A percentile compares a stretch with the other conserved stretches of the same genome.
These are phyloP conservation scores for Lipomyces spencermartinsiae DNA, from an alignment of 805 yeast species.

Conservation along the genomic window DNA sequence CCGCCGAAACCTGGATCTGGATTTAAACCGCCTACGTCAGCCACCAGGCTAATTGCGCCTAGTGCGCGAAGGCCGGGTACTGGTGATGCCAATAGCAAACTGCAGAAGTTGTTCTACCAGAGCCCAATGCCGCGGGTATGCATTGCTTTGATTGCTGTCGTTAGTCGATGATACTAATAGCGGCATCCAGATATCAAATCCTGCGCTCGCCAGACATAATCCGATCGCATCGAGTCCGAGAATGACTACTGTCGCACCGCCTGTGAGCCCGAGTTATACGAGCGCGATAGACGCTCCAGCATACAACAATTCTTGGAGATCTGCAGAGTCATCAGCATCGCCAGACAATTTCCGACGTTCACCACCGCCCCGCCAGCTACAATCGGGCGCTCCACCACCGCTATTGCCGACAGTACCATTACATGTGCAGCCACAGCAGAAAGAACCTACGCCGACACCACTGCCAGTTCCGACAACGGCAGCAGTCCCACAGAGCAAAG, in stretches of 20 bases:
- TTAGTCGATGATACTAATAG: neutral
- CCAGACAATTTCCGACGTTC: neutral
- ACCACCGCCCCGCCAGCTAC: neutral
- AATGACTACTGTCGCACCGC: neutral
- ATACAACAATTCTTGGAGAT: neutral
- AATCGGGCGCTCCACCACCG: neutral
- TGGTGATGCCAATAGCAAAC: slow-evolving; percentile 10
- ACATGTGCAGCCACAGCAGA: neutral
- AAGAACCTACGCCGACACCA: neutral
- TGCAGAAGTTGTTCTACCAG: slow-evolving; percentile 29
- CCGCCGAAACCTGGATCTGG: slow-evolving; percentile 1
- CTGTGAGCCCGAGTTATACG: neutral
- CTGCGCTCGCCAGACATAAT: neutral
- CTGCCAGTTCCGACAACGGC: neutral
- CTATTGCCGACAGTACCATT: neutral
- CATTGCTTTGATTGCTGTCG: neutral
- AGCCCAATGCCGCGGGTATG: slow-evolving; percentile 34
- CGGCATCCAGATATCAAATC: neutral
- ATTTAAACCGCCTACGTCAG: slow-evolving; percentile 1
- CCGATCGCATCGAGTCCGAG: slow-evolving; percentile 4
- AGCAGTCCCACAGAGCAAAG: neutral
- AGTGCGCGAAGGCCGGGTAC: slow-evolving; percentile 22
- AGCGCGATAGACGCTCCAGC: neutral
- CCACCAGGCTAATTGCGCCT: slow-evolving; percentile 23
- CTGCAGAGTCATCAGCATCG: neutral